Base-by-base conservation (phyloP, 176 grass and related monocot genomes). In the Pontederia crassipes region DNA sequence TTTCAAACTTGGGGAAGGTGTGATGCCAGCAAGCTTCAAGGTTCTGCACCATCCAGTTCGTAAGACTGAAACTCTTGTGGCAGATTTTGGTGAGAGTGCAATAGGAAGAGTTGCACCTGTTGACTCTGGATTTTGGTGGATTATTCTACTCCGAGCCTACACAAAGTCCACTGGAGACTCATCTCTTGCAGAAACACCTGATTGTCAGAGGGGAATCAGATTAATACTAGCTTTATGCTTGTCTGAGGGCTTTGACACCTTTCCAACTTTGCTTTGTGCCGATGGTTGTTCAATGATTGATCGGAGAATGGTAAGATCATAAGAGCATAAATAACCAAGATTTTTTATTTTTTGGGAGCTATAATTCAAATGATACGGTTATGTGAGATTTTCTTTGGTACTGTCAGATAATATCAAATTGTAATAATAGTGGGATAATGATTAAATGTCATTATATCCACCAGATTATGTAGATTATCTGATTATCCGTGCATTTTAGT, bases 51-150 rank as follows among this genome's bases (percentile, higher is more conserved):
- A 61, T 61, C 58, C 58, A 10, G n/a, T 40, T 16, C 35, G 58
- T 11, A 46, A 61, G 40, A 61, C 58, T 0, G 58, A 61, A 7
- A 61, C 12, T 61, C 28, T 61, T 10, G 45, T 61, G 2, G 58
- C 58, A 11, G 58, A 61, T 40, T 61, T 61, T 61, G 58, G 58
- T 16, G 58, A 61, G 13, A 61, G 58, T 45, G 58, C 58, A 45
- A 61, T 35, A 6, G 58, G 58, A 61, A 35, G 58, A n/a, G 58
- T 61, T 46, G 58, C 58, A 16, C 58, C 58, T 61, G 29, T 61
- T 32, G 58, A 61, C 9, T 61, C 58, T 61, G 58, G 58, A 15
- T 61, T 61, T 24, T 61, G 58, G 58, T 61, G 58, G 58, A 61
- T 61, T 24, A 61, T 61, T 61, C 28, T 61, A 15, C 58, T 61